A percentile compares a stretch with the other conserved stretches of the same genome.
phyloP scores from a whole-genome alignment of 352 stramenopile species.

The Phytophthora rubi region DNA sequence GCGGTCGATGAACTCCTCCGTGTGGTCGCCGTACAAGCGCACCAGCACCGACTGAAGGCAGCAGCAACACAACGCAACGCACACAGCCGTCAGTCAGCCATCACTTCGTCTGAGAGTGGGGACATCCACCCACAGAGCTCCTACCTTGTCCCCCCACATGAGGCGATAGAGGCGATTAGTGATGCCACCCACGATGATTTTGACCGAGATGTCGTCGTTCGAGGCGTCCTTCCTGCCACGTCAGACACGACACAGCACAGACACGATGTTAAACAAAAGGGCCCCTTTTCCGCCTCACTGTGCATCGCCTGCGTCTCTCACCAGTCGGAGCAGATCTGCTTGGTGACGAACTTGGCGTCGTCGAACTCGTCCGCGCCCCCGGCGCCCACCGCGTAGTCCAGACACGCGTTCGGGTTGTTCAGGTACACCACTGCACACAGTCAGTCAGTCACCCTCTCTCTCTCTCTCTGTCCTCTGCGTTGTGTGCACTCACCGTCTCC shows the following conservation, averaged over 20 bases:
- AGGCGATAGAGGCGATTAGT: slow-evolving; percentile 94
- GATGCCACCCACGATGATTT: slow-evolving; percentile 91
- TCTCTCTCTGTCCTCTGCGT: neutral
- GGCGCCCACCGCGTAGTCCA: slow-evolving; percentile 72
- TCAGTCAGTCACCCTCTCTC: neutral
- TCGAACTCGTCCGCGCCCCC: slow-evolving; percentile 76
- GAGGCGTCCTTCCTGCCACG: slow-evolving; percentile 49
- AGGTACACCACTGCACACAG: slow-evolving; percentile 68
- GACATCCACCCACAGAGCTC: too few species aligned
- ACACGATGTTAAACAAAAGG: slow-evolving; percentile 7
- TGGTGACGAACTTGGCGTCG: slow-evolving; percentile 79
- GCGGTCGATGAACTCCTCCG: slow-evolving; percentile 93
- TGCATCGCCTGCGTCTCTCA: slow-evolving; percentile 18
- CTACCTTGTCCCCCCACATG: slow-evolving; percentile 63
- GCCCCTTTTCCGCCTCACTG: too few species aligned
- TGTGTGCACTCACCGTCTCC: slow-evolving; percentile 15
- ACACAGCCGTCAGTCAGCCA: slow-evolving; percentile 1
- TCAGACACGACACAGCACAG: slow-evolving; percentile 10
- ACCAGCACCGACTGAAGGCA: slow-evolving; percentile 79
- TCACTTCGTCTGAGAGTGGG: neutral
- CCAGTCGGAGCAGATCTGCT: slow-evolving; percentile 72
- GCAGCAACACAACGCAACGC: neutral
- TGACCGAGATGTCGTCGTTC: slow-evolving; percentile 76
- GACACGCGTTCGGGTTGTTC: slow-evolving; percentile 80
- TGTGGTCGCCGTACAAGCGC: slow-evolving; percentile 93